These are phyloP conservation scores for Lathyrus sativus DNA, from an alignment of 306 rosid genomes.

Conservation along the genomic window DNA sequence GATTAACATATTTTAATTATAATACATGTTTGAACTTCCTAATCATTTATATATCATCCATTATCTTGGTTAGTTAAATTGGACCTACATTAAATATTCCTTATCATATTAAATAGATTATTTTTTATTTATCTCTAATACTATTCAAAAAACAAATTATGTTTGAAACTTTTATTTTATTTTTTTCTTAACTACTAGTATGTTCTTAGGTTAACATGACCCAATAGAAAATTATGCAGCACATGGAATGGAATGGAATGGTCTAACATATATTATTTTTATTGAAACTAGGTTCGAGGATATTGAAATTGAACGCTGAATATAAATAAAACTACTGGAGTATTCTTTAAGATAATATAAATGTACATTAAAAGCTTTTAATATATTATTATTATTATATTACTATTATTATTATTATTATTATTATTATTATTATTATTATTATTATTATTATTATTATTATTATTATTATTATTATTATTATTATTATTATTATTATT, in stretches of 20 bases:
- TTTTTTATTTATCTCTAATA: too few relatives aligned
- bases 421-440: background rate
- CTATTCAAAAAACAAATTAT: background rate
- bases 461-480: background rate
- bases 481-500: background rate
- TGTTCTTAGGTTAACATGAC: too few relatives aligned
- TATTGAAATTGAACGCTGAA: conserved; percentile 34
- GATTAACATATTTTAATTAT: conserved; percentile 39
- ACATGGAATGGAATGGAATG: conserved; percentile 42
- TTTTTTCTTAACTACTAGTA: background rate
- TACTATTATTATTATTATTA: background rate
- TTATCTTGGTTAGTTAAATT: too few relatives aligned
- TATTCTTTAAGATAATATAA: conserved; percentile 12
- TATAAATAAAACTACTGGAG: conserved; percentile 40
- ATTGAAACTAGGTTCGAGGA: conserved; percentile 33
- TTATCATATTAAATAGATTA: too few relatives aligned
- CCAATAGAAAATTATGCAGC: background rate
- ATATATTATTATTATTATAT: background rate
- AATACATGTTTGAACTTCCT: conserved; percentile 12
- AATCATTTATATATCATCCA: too few relatives aligned
- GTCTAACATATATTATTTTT: conserved; percentile 37
- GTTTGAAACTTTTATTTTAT: too few relatives aligned
- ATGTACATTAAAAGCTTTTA: conserved; percentile 24
- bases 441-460: background rate
- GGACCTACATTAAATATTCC: too few relatives aligned